A percentile compares a stretch with the other conserved stretches of the same genome.
Evolutionary conservation across 192 early-diverging fungal species (phyloP).

Genomic region (Coemansia sp.): DNA sequence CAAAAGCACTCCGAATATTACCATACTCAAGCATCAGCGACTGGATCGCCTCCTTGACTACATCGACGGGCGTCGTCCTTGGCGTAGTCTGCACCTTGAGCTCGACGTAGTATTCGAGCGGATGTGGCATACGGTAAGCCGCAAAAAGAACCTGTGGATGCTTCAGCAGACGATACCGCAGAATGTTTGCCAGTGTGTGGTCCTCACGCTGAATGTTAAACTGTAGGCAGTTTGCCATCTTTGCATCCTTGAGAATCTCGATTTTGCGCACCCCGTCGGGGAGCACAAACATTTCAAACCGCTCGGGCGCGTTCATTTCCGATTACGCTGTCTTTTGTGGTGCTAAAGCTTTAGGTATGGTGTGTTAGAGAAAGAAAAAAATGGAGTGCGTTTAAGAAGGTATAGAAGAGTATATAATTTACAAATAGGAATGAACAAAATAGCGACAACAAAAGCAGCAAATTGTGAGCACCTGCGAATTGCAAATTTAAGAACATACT

Average conservation of each 20-base stretch:
- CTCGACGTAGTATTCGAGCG: constrained; percentile 87
- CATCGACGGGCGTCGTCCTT: constrained; percentile 80
- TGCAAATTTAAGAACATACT: too few species aligned
- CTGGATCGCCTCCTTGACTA: constrained; percentile 73
- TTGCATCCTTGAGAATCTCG: constrained; percentile 78
- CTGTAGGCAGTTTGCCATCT: constrained; percentile 90
- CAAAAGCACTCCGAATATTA: constrained; percentile 80
- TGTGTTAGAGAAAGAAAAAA: too few species aligned
- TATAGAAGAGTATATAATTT: too few species aligned
- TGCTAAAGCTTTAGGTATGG: background rate
- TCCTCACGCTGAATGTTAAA: constrained; percentile 94
- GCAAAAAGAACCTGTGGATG: constrained; percentile 93
- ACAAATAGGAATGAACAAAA: too few species aligned
- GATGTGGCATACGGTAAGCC: constrained; percentile 96
- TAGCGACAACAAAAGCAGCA: background rate
- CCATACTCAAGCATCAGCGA: constrained; percentile 74
- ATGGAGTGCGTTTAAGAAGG: too few species aligned
- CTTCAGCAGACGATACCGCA: constrained; percentile 87
- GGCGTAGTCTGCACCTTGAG: constrained; percentile 91
- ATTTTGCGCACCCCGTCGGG: constrained; percentile 78
- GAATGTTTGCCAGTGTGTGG: constrained; percentile 93
- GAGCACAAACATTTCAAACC: constrained; percentile 77
- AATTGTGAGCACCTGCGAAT: background rate
- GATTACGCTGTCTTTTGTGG: constrained; percentile 1
- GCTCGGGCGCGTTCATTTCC: constrained; percentile 76